These are phyloP conservation scores for Solanum sejunctum DNA, from an alignment of 257 asterid species.

Conservation along the genomic window DNA sequence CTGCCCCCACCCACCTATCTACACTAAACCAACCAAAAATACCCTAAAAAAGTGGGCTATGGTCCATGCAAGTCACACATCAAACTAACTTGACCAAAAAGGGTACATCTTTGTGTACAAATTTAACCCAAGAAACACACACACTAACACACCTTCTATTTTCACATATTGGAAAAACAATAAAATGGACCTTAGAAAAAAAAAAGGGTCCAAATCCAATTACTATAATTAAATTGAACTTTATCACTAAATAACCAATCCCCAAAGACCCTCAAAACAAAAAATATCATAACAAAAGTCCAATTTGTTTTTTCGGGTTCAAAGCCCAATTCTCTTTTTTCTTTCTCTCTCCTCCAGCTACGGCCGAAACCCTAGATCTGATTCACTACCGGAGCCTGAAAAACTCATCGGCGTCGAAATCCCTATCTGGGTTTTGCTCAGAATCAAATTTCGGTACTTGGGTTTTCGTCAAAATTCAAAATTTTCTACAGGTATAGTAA, in stretches of 20 bases:
- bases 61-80: neutral
- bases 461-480: neutral
- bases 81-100: neutral
- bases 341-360: slow-evolving; percentile 13
- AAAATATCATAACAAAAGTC: slow-evolving; percentile 23
- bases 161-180: neutral
- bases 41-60: neutral
- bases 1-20: neutral
- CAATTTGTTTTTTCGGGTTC: slow-evolving; percentile 31
- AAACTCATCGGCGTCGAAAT: neutral
- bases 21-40: neutral
- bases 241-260: slow-evolving; percentile 24
- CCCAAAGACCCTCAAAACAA: neutral
- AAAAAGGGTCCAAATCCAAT: slow-evolving; percentile 72
- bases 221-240: slow-evolving; percentile 27
- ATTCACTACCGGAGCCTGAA: slow-evolving; percentile 20
- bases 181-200: slow-evolving; percentile 41
- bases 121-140: neutral
- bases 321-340: slow-evolving; percentile 61
- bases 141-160: neutral
- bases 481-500: neutral
- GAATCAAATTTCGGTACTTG: neutral
- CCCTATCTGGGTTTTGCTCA: neutral
- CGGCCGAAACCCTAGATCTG: slow-evolving; percentile 57
- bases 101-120: neutral